phyloP scores from a whole-genome alignment of 2,329 filamentous ascomycete genomes.

The Beauveria sp. region DNA sequence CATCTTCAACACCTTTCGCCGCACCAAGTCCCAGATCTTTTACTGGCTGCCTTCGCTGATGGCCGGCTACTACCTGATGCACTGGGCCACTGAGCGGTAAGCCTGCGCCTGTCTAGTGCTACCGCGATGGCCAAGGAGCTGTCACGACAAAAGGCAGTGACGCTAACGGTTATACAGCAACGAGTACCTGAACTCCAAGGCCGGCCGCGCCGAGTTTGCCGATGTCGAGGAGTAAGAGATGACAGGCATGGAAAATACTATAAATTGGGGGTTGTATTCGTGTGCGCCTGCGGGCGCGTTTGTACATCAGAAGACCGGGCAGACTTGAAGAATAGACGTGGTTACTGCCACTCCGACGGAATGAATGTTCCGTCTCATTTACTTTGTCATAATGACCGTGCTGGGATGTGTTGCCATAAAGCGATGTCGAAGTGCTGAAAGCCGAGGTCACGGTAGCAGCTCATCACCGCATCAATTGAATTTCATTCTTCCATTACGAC shows the following conservation, averaged over 20 bases:
- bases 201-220: constrained; percentile 51
- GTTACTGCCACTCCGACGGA: constrained; percentile 2
- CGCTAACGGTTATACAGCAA: constrained; percentile 45
- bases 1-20: constrained; percentile 92
- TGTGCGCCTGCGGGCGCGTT: constrained; percentile 18
- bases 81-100: constrained; percentile 89
- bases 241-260: constrained; percentile 8
- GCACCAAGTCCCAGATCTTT: constrained; percentile 77
- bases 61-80: constrained; percentile 71
- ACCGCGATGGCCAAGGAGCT: too few relatives aligned
- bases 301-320: constrained; percentile 30
- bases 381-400: constrained; percentile 1
- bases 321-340: constrained; percentile 8
- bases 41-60: constrained; percentile 79
- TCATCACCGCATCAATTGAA: not conserved
- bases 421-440: not conserved
- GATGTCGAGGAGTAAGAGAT: constrained; percentile 31
- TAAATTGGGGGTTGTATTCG: constrained; percentile 24
- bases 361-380: constrained; percentile 3
- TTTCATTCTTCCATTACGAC: too few relatives aligned
- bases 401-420: not conserved
- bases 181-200: constrained; percentile 75
- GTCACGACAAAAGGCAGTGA: not conserved
- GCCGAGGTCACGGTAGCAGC: not conserved
- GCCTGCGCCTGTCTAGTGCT: not conserved